Conservation (phyloP, 148 eudicot species). For the Amaranthus palmeri region DNA sequence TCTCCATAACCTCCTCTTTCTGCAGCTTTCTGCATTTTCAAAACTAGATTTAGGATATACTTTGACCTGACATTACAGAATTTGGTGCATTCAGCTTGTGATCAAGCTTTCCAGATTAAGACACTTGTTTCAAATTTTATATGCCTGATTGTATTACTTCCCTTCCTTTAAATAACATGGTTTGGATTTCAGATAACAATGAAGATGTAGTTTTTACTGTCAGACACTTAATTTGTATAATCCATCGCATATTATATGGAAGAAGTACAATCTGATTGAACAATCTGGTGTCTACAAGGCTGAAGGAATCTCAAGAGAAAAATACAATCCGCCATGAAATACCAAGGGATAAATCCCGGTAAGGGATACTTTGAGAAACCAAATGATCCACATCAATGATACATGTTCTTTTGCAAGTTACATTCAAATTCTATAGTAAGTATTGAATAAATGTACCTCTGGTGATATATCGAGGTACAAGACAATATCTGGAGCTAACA, state of each 20-base stretch:
- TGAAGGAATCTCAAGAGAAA: neutral
- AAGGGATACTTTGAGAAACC: neutral
- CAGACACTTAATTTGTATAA: neutral
- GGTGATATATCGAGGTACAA: slow-evolving; percentile 89
- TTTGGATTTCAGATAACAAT: too few relatives aligned
- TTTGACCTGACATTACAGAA: neutral
- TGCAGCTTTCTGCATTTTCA: slow-evolving; percentile 70
- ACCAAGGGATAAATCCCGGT: neutral
- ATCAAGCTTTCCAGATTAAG: too few relatives aligned
- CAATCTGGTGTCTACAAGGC: neutral
- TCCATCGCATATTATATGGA: neutral
- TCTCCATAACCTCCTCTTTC: slow-evolving; percentile 96
- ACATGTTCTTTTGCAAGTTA: neutral
- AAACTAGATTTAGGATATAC: neutral
- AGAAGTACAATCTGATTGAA: neutral
- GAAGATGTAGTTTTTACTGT: too few relatives aligned
- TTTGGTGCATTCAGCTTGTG: too few relatives aligned
- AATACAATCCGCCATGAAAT: neutral
- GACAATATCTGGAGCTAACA: slow-evolving; percentile 91
- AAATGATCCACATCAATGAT: neutral
- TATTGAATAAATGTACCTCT: slow-evolving; percentile 45
- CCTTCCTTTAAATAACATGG: too few relatives aligned
- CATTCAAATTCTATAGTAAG: neutral
- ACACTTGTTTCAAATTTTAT: too few relatives aligned
- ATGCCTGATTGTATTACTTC: too few relatives aligned